These are phyloP conservation scores for Castanopsis chinensis DNA, from an alignment of 306 rosid genomes.

Conservation along the genomic window DNA sequence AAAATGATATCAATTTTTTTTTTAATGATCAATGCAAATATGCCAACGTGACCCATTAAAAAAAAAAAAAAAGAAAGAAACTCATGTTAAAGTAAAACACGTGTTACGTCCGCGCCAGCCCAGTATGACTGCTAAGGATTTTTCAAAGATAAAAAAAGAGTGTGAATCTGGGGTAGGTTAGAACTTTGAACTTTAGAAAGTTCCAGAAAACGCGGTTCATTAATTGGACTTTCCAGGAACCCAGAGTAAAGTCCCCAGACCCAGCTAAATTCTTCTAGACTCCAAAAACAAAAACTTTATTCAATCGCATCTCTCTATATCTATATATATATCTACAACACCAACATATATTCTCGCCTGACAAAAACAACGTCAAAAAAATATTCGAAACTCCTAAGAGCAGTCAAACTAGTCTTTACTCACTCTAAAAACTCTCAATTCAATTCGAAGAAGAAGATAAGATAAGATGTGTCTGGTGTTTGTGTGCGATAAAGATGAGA, in stretches of 20 bases:
- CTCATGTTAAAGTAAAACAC: too few relatives aligned
- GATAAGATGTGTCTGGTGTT: constrained; percentile 77
- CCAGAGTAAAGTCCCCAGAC: neutral
- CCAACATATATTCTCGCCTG: neutral
- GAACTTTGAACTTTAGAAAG: neutral
- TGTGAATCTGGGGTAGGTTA: too few relatives aligned
- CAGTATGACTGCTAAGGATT: neutral
- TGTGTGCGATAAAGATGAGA: constrained; percentile 71
- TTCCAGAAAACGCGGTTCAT: constrained; percentile 25
- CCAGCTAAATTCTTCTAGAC: constrained; percentile 15
- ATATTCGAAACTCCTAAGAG: neutral
- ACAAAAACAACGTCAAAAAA: too few relatives aligned
- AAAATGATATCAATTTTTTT: too few relatives aligned
- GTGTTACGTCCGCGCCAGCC: too few relatives aligned
- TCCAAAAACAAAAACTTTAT: neutral
- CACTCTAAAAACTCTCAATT: too few relatives aligned
- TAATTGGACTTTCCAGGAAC: neutral
- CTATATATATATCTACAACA: neutral
- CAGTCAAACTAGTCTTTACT: neutral
- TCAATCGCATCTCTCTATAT: neutral
- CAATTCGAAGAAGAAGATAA: neutral
- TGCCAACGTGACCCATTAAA: too few relatives aligned
- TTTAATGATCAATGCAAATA: too few relatives aligned
- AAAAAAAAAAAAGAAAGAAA: too few relatives aligned
- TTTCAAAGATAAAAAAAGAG: neutral